Conservation (phyloP, 768 basidiomycete genomes). For the Boletus rubescentipes region DNA sequence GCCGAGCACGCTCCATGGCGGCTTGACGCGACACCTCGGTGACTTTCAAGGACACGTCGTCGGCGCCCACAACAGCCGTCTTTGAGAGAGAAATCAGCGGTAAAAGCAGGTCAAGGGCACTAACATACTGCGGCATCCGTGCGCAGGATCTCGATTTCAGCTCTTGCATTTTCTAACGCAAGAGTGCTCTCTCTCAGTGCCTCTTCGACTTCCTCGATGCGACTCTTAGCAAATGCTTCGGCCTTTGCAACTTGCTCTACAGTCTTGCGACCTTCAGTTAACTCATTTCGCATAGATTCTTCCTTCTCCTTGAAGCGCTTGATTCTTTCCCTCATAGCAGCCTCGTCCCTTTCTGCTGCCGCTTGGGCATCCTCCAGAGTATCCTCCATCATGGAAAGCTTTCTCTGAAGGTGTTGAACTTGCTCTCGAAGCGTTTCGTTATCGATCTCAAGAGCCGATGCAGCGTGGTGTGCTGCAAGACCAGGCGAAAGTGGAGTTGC, state of each 20-base stretch:
- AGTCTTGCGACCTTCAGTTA: constrained; percentile 62
- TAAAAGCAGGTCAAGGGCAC: background rate
- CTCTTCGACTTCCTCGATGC: constrained; percentile 85
- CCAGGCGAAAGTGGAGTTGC: constrained; percentile 35
- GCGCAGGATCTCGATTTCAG: constrained; percentile 81
- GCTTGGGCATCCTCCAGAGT: constrained; percentile 74
- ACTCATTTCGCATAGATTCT: constrained; percentile 66
- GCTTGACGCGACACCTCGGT: constrained; percentile 48
- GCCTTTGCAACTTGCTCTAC: constrained; percentile 61
- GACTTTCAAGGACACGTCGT: constrained; percentile 45
- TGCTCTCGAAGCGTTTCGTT: constrained; percentile 92
- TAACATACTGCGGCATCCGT: constrained; percentile 70
- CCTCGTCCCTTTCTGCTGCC: constrained; percentile 74
- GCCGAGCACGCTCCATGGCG: constrained; percentile 50
- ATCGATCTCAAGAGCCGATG: constrained; percentile 87
- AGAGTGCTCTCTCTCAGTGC: constrained; percentile 84
- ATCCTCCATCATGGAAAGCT: constrained; percentile 77
- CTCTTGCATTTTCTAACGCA: constrained; percentile 85
- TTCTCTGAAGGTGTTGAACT: constrained; percentile 80
- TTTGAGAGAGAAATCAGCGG: constrained; percentile 18
- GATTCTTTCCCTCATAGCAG: constrained; percentile 57
- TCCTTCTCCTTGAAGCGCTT: constrained; percentile 72
- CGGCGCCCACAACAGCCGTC: constrained; percentile 50
- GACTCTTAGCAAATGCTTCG: constrained; percentile 57
- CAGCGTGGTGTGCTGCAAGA: constrained; percentile 39